phyloP scores from a whole-genome alignment of 208 protist species.

The Crithidia thermophila region DNA sequence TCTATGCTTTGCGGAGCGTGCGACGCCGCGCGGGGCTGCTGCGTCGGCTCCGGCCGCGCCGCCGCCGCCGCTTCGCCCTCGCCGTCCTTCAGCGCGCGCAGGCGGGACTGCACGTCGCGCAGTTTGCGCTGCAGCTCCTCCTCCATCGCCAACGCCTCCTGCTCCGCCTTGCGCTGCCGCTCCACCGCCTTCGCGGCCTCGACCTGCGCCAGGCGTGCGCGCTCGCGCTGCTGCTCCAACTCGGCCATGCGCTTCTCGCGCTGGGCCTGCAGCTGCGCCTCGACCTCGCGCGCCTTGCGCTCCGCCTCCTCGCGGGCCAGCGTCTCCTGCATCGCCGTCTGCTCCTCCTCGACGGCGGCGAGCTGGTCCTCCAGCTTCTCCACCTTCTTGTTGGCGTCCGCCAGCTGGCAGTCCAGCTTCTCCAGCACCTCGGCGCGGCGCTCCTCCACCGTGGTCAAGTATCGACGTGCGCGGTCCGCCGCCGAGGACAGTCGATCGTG shows the following conservation, averaged over 20 bases:
- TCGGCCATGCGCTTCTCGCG: constrained; percentile 52
- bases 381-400: constrained; percentile 31
- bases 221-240: constrained; percentile 65
- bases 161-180: constrained; percentile 66
- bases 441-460: constrained; percentile 22
- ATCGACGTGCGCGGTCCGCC: constrained; percentile 41
- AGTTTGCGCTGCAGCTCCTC: constrained; percentile 64
- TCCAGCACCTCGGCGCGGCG: constrained; percentile 33
- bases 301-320: constrained; percentile 41
- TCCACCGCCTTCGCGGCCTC: constrained; percentile 62
- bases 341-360: constrained; percentile 21
- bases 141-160: constrained; percentile 61
- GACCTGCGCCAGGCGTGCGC: constrained; percentile 58
- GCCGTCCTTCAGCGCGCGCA: constrained; percentile 29
- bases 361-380: constrained; percentile 29
- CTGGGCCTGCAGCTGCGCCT: constrained; percentile 57
- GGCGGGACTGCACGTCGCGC: constrained; percentile 51
- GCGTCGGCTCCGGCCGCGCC: not conserved
- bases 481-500: constrained; percentile 51
- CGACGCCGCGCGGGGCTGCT: not conserved
- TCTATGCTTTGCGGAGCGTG: not conserved
- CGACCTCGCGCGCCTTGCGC: constrained; percentile 55
- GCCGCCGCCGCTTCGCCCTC: not conserved
- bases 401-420: constrained; percentile 29
- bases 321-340: constrained; percentile 29